phyloP scores from a whole-genome alignment of 1,284 basidiomycete genomes.

The Austropuccinia psidii region DNA sequence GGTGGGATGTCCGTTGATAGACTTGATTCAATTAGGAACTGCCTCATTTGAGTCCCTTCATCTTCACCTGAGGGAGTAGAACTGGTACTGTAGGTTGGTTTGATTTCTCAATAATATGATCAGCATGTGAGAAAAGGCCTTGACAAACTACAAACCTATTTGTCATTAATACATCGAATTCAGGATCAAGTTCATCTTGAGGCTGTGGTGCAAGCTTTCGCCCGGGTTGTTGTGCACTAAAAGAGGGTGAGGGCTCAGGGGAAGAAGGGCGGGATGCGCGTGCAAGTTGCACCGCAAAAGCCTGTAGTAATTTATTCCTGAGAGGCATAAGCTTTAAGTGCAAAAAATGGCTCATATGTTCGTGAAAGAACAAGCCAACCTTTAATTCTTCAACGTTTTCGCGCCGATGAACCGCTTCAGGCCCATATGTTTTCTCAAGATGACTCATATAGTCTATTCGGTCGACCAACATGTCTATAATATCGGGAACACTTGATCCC shows the following conservation, averaged over 20 bases:
- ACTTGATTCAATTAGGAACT: conserved; percentile 75
- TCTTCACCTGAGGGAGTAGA: background rate
- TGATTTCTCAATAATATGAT: conserved; percentile 5
- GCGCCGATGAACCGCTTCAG: conserved; percentile 68
- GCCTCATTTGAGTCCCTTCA: conserved; percentile 60
- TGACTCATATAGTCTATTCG: conserved; percentile 62
- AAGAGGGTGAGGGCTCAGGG: no score
- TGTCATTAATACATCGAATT: no score
- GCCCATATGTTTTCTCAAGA: conserved; percentile 59
- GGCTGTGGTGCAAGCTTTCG: no score
- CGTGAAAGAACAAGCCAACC: conserved; percentile 23
- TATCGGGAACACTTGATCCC: conserved; percentile 59
- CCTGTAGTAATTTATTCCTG: conserved; percentile 14
- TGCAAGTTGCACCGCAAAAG: background rate
- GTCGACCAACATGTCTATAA: conserved; percentile 60
- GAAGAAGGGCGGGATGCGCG: background rate
- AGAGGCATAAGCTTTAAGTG: background rate
- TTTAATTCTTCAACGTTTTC: conserved; percentile 78
- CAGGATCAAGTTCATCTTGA: no score
- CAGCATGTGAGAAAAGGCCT: conserved; percentile 8
- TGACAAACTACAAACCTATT: background rate
- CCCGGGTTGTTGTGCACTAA: no score
- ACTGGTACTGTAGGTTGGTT: conserved; percentile 47
- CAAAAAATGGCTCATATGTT: background rate
- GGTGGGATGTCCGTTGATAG: conserved; percentile 71